Base-by-base conservation (phyloP, 2,329 filamentous ascomycete species). In the Cadophora gregata region DNA sequence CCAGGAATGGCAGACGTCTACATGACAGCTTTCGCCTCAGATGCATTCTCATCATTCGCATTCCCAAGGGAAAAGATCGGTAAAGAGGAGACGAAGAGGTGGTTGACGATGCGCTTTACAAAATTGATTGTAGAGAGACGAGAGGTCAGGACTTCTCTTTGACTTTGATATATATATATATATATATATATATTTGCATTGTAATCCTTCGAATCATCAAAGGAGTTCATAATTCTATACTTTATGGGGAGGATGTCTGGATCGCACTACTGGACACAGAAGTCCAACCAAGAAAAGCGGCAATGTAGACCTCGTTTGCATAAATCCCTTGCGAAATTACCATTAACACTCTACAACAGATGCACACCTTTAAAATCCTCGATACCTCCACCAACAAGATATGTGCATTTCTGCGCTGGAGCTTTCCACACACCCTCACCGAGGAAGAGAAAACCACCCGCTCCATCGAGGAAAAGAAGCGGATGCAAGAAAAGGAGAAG, bases 401-500 rank as follows among this genome's bases (percentile, higher is more conserved):
- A 6, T 76, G 75, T 14, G 77, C 78, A 10, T 79, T 75, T 36
- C 64, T 73, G 1, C 71, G 79, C n/a, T 81, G 77, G 77, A 71
- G 73, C 16, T 75, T 77, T 16, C 79, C 79, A 19, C 63, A 75
- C 61, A 72, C 67, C 0, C 70, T 73, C 24, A 77, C 66, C 19
- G 51, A 61, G 6, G 66, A 64, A 31, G 68, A 73, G 38, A 66
- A 70, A 24, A 53, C 42, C 36, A 19, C 51, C 21, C 62, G 14
- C 7, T 31, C 60, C 29, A 31, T 47, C 27, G 62, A 70, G 27
- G 33, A 66, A 21, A 53, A 19, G 21, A n/a, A 31, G 38, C 66
- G 51, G 27, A 38, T 61, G 24, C 59, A 66, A 19, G 60, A 42
- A 31, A 58, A 36, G 7, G 42, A 42, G 38, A 25, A 50, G 36